These are phyloP conservation scores for Hymenoscyphus salicellus DNA, from an alignment of 2,329 filamentous ascomycete species.

Conservation along the genomic window DNA sequence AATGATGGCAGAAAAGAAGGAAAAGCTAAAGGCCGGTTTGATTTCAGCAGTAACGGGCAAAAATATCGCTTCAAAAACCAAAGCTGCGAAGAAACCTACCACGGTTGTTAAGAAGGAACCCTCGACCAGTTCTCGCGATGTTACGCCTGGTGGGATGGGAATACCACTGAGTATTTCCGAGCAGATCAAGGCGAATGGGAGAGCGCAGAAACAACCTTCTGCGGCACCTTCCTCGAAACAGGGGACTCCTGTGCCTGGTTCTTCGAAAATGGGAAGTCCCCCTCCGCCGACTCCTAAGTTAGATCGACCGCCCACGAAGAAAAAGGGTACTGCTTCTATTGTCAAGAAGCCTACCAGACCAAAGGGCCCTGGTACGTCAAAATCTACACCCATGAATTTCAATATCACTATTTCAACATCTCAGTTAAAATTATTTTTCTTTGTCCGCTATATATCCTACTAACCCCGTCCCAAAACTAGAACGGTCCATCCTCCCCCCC, in stretches of 20 bases:
- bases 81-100: conserved; percentile 15
- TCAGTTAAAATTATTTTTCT: too few relatives aligned
- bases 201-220: conserved; percentile 27
- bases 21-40: conserved; percentile 19
- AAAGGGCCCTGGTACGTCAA: conserved; percentile 26
- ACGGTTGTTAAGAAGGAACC: conserved; percentile 23
- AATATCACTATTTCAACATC: too few relatives aligned
- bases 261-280: conserved; percentile 23
- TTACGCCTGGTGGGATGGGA: conserved; percentile 21
- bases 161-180: conserved; percentile 32
- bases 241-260: conserved; percentile 26
- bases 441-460: not conserved
- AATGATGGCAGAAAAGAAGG: conserved; percentile 31
- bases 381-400: too few relatives aligned
- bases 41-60: not conserved
- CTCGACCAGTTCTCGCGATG: conserved; percentile 25
- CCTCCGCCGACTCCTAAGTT: conserved; percentile 22
- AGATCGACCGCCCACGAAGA: conserved; percentile 27
- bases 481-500: conserved; percentile 12
- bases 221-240: conserved; percentile 28
- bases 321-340: conserved; percentile 29
- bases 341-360: conserved; percentile 26
- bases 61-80: conserved; percentile 20
- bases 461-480: not conserved
- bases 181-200: conserved; percentile 33